Evolutionary conservation across 345 rosid species (phyloP).

Genomic region (Populus euphratica): DNA sequence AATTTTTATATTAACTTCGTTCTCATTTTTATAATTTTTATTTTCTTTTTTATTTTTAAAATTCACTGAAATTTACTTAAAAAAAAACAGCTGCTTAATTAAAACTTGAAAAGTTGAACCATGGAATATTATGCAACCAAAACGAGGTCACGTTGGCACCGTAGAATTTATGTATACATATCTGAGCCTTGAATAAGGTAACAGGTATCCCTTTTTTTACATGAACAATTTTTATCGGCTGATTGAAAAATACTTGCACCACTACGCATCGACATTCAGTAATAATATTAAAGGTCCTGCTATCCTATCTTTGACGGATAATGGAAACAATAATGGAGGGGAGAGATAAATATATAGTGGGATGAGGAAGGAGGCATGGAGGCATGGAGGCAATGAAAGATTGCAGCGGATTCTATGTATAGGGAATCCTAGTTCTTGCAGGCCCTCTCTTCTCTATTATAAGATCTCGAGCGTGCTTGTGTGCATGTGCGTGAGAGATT

Average conservation of each 20-base stretch:
- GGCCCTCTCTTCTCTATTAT: conserved; percentile 6
- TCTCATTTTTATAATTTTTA: too few species aligned
- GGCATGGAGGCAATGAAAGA: conserved; percentile 30
- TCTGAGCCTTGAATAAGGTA: neutral
- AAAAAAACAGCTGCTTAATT: too few species aligned
- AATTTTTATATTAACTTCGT: too few species aligned
- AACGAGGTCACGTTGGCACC: neutral
- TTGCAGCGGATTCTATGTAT: conserved; percentile 46
- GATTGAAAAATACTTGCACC: neutral
- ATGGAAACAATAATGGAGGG: conserved; percentile 33
- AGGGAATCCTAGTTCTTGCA: conserved; percentile 33
- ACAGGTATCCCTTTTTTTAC: neutral
- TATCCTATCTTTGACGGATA: conserved; percentile 12
- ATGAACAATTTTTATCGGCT: neutral
- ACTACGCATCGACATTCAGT: neutral
- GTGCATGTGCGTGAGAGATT: neutral
- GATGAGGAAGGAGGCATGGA: conserved; percentile 7
- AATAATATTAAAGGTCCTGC: neutral
- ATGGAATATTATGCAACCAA: neutral
- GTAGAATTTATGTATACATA: neutral
- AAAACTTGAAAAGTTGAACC: too few species aligned
- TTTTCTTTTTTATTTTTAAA: too few species aligned
- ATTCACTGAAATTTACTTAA: too few species aligned
- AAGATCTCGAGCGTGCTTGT: neutral
- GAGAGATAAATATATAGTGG: conserved; percentile 15